A percentile compares a stretch with the other conserved stretches of the same genome.
Conservation (phyloP, 1,139 yeast genomes). For the Williopsis jadinii region DNA sequence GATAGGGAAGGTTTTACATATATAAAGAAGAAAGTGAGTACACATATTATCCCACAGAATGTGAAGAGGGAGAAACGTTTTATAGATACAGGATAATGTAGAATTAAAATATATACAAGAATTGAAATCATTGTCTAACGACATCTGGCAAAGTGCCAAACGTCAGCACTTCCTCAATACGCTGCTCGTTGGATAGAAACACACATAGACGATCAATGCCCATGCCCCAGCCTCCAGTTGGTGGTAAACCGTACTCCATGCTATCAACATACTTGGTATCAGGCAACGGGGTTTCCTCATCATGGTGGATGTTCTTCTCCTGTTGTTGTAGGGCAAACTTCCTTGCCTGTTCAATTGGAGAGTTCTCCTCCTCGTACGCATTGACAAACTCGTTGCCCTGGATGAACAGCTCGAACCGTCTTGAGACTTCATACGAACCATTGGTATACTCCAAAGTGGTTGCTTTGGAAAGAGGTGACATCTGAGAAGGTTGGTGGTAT, state of each 20-base stretch:
- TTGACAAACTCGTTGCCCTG: slow-evolving; percentile 78
- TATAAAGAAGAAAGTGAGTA: too few species aligned
- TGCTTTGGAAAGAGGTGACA: slow-evolving; percentile 88
- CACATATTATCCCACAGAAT: too few species aligned
- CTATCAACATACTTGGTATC: slow-evolving; percentile 66
- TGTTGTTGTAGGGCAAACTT: slow-evolving; percentile 56
- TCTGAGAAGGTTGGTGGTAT: slow-evolving; percentile 72
- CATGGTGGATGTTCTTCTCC: slow-evolving; percentile 40
- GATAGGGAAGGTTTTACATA: too few species aligned
- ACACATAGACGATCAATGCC: slow-evolving; percentile 87
- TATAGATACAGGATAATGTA: too few species aligned
- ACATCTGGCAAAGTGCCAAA: slow-evolving; percentile 83
- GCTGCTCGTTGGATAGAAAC: slow-evolving; percentile 55
- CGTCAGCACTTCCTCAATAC: slow-evolving; percentile 75
- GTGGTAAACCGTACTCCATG: slow-evolving; percentile 93
- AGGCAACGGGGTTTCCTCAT: slow-evolving; percentile 60
- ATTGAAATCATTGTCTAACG: slow-evolving; percentile 35
- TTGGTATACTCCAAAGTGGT: slow-evolving; percentile 23
- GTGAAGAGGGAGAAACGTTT: too few species aligned
- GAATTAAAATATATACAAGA: neutral
- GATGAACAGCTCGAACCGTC: slow-evolving; percentile 80
- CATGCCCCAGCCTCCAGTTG: slow-evolving; percentile 97
- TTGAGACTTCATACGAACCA: slow-evolving; percentile 41
- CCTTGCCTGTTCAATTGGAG: slow-evolving; percentile 58
- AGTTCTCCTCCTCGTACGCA: slow-evolving; percentile 95